phyloP scores from a whole-genome alignment of 2,329 filamentous ascomycete genomes.

The Exophiala calicioides region DNA sequence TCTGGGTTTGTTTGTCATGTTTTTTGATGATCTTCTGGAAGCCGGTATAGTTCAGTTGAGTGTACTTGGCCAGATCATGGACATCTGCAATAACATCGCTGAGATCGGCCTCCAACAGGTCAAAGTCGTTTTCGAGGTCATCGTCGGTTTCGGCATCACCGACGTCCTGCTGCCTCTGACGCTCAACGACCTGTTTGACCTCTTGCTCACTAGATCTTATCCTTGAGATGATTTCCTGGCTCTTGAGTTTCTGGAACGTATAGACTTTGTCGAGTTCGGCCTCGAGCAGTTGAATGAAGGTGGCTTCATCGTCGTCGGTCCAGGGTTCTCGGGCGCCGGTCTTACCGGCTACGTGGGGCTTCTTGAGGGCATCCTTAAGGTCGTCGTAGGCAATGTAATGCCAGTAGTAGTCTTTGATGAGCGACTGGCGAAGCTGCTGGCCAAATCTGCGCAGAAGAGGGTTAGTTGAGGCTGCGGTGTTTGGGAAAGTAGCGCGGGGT shows the following conservation, averaged over 20 bases:
- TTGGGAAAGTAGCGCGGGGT: conserved; percentile 2
- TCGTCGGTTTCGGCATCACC: conserved; percentile 38
- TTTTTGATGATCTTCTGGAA: conserved; percentile 99
- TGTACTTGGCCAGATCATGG: conserved; percentile 96
- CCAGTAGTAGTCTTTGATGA: conserved; percentile 96
- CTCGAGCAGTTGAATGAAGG: conserved; percentile 84
- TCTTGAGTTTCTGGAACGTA: conserved; percentile 95
- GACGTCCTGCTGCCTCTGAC: conserved; percentile 59
- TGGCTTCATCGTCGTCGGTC: conserved; percentile 88
- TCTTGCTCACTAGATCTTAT: conserved; percentile 87
- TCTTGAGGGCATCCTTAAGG: conserved; percentile 83
- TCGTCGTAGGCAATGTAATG: conserved; percentile 98
- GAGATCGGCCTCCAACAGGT: conserved; percentile 88
- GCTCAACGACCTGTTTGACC: conserved; percentile 80
- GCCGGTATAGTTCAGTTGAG: conserved; percentile 96
- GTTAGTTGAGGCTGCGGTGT: too few species aligned
- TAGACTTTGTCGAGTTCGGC: conserved; percentile 95
- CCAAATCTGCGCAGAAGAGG: conserved; percentile 66
- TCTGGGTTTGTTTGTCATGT: conserved; percentile 96
- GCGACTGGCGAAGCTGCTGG: conserved; percentile 90
- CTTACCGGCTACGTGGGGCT: conserved; percentile 60
- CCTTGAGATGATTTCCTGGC: conserved; percentile 88
- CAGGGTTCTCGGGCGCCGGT: conserved; percentile 64
- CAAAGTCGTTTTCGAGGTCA: conserved; percentile 80
- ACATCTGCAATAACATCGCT: conserved; percentile 99